Percentiles rank a stretch among this genome's conserved stretches.
Conservation (phyloP, 345 rosid genomes). For the Brassica nigra region DNA sequence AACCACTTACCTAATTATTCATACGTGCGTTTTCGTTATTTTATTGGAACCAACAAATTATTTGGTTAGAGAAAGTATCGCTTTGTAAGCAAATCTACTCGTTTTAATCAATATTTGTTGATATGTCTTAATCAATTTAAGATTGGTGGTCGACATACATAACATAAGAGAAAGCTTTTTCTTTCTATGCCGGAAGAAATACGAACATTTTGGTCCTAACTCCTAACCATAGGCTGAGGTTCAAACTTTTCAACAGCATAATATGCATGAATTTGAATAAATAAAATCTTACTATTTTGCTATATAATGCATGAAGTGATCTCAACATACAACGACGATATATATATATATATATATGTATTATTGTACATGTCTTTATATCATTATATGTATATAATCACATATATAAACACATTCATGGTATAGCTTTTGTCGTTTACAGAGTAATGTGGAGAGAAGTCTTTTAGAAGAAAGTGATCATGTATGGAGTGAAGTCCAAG, state of each 20-base stretch:
- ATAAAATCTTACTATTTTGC: neutral
- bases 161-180: constrained; percentile 16
- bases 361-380: constrained; percentile 3
- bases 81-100: constrained; percentile 26
- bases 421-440: constrained; percentile 29
- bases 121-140: constrained; percentile 36
- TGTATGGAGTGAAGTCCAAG: constrained; percentile 42
- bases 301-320: constrained; percentile 25
- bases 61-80: constrained; percentile 19
- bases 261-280: neutral
- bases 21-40: constrained; percentile 12
- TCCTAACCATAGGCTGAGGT: constrained; percentile 16
- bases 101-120: constrained; percentile 30
- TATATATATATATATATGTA: neutral
- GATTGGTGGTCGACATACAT: constrained; percentile 22
- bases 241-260: neutral
- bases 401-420: constrained; percentile 1
- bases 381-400: neutral
- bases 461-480: constrained; percentile 41
- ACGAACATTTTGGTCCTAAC: constrained; percentile 32
- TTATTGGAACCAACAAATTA: constrained; percentile 22
- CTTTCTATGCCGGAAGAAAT: constrained; percentile 34
- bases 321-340: constrained; percentile 17
- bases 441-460: constrained; percentile 35
- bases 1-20: constrained; percentile 6